Conservation (phyloP, 192 early-diverging fungal genomes). For the Spizellomyces punctatus region DNA sequence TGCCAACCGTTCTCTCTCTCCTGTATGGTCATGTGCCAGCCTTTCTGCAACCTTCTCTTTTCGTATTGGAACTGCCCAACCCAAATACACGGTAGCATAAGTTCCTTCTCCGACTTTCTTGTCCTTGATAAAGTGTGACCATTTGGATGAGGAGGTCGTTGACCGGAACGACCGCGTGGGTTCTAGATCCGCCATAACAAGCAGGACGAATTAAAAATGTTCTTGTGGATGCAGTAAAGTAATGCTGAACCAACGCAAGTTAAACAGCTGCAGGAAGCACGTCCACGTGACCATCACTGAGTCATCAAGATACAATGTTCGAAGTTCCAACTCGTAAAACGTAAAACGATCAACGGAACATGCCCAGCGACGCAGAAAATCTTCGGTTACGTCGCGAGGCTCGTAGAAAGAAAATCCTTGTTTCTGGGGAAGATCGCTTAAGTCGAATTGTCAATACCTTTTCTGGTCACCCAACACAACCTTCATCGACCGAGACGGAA, state of each 20-base stretch:
- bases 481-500: neutral
- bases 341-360: no score
- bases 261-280: no score
- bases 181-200: neutral
- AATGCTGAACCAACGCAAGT: no score
- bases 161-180: neutral
- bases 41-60: conserved; percentile 2
- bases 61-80: conserved; percentile 49
- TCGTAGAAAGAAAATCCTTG: conserved; percentile 22
- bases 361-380: no score
- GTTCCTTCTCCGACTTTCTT: conserved; percentile 95
- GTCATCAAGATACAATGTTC: no score
- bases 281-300: no score
- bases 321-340: no score
- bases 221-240: no score
- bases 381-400: conserved; percentile 19
- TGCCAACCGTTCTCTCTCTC: conserved; percentile 1
- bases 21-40: conserved; percentile 21
- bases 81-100: conserved; percentile 91
- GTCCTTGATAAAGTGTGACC: conserved; percentile 73
- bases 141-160: conserved; percentile 12
- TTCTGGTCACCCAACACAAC: conserved; percentile 11
- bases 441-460: conserved; percentile 19
- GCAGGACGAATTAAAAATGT: neutral
- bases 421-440: conserved; percentile 20